phyloP scores from a whole-genome alignment of 2,329 filamentous ascomycete species.

The Monosporascus sp. region DNA sequence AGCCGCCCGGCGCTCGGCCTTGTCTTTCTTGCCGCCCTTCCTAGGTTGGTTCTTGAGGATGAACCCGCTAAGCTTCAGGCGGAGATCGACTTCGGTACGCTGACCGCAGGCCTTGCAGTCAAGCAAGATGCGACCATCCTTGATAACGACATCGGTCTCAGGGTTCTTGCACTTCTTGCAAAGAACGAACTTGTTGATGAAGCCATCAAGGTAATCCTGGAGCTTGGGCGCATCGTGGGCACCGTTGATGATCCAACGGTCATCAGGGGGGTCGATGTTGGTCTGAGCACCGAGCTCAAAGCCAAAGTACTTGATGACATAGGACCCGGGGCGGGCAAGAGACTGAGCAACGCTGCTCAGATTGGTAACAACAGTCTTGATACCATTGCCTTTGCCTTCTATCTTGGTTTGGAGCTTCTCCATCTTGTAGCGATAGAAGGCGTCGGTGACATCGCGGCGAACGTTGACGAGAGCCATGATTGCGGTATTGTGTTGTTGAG shows the following conservation, averaged over 20 bases:
- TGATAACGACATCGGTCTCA: conserved; percentile 93
- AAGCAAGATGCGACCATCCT: conserved; percentile 83
- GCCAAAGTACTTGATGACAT: conserved; percentile 99
- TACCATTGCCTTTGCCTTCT: conserved; percentile 98
- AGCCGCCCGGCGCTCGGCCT: conserved; percentile 79
- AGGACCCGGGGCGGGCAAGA: conserved; percentile 84
- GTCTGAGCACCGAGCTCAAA: conserved; percentile 98
- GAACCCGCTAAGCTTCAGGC: conserved; percentile 93
- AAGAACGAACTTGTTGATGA: conserved; percentile 97
- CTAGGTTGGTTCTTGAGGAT: conserved; percentile 91
- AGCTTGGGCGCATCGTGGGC: conserved; percentile 92
- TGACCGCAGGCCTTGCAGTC: conserved; percentile 99
- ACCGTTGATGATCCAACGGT: conserved; percentile 99
- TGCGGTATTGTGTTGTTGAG: conserved; percentile 37
- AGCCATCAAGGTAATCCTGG: conserved; percentile 96
- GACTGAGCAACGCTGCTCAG: conserved; percentile 88
- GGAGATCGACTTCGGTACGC: conserved; percentile 83
- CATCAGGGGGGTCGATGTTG: conserved; percentile 93
- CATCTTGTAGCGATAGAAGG: conserved; percentile 99
- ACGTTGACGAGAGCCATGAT: conserved; percentile 98
- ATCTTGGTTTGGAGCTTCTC: conserved; percentile 98
- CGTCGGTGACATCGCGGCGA: conserved; percentile 94
- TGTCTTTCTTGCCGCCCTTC: conserved; percentile 95
- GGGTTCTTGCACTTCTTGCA: conserved; percentile 99
- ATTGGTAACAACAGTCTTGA: conserved; percentile 98